Evolutionary conservation across 1,284 basidiomycete species (phyloP).

Genomic region (Trichosporon coremiiforme): DNA sequence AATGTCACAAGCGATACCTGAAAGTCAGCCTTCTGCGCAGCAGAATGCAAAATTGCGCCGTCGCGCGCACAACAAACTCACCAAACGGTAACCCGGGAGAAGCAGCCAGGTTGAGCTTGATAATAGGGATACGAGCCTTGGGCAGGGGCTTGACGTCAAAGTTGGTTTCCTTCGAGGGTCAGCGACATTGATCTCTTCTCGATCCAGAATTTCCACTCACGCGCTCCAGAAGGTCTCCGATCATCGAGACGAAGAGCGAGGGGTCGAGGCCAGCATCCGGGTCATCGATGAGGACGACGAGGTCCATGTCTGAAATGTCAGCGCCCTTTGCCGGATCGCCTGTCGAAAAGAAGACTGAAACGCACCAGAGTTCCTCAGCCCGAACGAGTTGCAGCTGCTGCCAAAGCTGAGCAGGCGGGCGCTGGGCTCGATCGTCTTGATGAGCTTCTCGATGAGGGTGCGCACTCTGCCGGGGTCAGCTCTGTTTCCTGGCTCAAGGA

Average conservation of each 20-base stretch:
- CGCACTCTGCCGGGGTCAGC: constrained; percentile 63
- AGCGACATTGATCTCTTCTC: background rate
- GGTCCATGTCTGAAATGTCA: constrained; percentile 82
- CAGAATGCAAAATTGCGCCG: background rate
- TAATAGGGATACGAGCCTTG: constrained; percentile 96
- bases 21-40: background rate
- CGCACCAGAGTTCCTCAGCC: constrained; percentile 85
- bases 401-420: constrained; percentile 91
- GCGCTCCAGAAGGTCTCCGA: constrained; percentile 88
- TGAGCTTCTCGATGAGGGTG: constrained; percentile 89
- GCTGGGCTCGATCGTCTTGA: constrained; percentile 89
- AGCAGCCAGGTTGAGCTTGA: constrained; percentile 90
- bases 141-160: constrained; percentile 92
- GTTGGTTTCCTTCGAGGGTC: constrained; percentile 73
- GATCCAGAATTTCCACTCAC: constrained; percentile 58
- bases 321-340: background rate
- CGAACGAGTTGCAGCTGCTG: constrained; percentile 90
- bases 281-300: constrained; percentile 92
- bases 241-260: constrained; percentile 88
- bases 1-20: constrained; percentile 87
- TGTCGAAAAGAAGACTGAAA: background rate
- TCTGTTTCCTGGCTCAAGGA: background rate
- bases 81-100: constrained; percentile 84
- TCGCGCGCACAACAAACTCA: constrained; percentile 25
- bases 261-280: constrained; percentile 67